A percentile compares a stretch with the other conserved stretches of the same genome.
phyloP scores from a whole-genome alignment of 106 monocot species.

The Triglochin maritima region DNA sequence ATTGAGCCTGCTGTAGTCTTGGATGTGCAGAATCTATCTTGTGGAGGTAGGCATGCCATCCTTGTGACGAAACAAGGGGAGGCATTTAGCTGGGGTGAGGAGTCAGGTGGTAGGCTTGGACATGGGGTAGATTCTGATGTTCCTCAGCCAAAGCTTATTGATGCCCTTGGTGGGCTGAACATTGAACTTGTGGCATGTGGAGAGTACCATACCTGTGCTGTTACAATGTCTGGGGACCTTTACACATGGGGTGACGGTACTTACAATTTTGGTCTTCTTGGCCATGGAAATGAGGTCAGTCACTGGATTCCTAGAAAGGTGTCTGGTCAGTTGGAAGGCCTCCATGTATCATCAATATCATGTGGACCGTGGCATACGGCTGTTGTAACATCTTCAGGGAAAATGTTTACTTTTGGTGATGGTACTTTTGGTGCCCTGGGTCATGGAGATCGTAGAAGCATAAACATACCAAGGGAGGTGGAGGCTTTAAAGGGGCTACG shows the following conservation, averaged over 20 bases:
- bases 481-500: conserved; percentile 44
- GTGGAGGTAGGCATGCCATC: conserved; percentile 41
- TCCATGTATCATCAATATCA: conserved; percentile 55
- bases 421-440: conserved; percentile 68
- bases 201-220: conserved; percentile 66
- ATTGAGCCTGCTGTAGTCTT: conserved; percentile 51
- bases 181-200: conserved; percentile 61
- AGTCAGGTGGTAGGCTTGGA: conserved; percentile 72
- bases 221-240: conserved; percentile 59
- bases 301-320: conserved; percentile 62
- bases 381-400: conserved; percentile 53
- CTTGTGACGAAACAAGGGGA: conserved; percentile 65
- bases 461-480: conserved; percentile 48
- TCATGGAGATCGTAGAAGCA: conserved; percentile 43
- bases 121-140: conserved; percentile 54
- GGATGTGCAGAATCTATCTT: conserved; percentile 45
- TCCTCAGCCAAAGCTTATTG: conserved; percentile 47
- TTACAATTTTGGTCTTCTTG: conserved; percentile 47
- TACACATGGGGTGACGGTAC: conserved; percentile 74
- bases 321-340: conserved; percentile 45
- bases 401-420: conserved; percentile 75
- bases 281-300: conserved; percentile 58
- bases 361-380: conserved; percentile 83
- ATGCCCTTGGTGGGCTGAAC: conserved; percentile 35
- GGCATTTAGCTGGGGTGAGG: conserved; percentile 58